Percentiles rank a stretch among this genome's conserved stretches.
These are phyloP conservation scores for Saccharum spontaneum DNA, from an alignment of 176 grass and related monocot genomes.

Conservation along the genomic window DNA sequence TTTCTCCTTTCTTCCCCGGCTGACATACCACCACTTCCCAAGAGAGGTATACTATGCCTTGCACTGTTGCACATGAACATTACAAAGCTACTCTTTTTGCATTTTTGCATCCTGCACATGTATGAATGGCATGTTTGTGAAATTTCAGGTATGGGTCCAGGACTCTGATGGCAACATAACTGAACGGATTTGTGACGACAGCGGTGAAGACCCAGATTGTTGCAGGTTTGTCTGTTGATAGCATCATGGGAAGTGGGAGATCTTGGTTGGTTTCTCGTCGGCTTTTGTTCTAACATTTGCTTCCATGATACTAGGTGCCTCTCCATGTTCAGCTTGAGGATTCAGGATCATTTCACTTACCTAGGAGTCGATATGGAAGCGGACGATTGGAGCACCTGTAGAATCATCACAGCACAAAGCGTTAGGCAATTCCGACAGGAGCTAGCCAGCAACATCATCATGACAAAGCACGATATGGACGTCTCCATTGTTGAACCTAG, in stretches of 20 bases:
- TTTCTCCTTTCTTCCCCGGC: constrained; percentile 52
- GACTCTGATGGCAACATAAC: constrained; percentile 41
- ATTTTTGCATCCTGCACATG: background rate
- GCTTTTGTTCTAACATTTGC: background rate
- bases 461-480: constrained; percentile 25
- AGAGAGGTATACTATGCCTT: constrained; percentile 27
- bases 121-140: background rate
- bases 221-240: constrained; percentile 42
- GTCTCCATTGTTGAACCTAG: constrained; percentile 42
- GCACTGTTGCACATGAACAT: background rate
- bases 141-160: constrained; percentile 65
- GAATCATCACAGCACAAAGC: constrained; percentile 56
- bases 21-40: constrained; percentile 70
- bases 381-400: constrained; percentile 81
- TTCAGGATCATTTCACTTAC: constrained; percentile 81
- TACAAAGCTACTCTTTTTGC: background rate
- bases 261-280: background rate
- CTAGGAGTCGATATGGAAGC: constrained; percentile 72
- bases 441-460: constrained; percentile 51
- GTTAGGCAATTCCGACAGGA: constrained; percentile 42
- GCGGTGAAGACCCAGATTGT: constrained; percentile 64
- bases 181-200: constrained; percentile 54
- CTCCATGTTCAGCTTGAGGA: constrained; percentile 51
- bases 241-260: background rate
- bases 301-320: background rate